phyloP scores from a whole-genome alignment of 805 yeast genomes.

The Cyberlindnera xishuangbannaensis region DNA sequence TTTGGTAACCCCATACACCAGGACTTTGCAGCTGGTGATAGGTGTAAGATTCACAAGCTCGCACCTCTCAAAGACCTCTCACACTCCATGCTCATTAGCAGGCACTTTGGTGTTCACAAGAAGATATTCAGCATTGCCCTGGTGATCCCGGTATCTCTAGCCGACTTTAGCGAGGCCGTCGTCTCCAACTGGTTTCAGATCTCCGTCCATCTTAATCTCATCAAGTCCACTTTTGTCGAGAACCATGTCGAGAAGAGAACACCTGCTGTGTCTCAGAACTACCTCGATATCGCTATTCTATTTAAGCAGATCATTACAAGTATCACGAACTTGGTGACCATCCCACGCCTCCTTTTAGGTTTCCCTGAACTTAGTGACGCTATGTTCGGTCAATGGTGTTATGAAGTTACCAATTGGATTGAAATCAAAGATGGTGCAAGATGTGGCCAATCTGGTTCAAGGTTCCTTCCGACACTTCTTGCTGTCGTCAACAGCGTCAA shows the following conservation, averaged over 20 bases:
- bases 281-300: conserved; percentile 20
- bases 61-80: conserved; percentile 25
- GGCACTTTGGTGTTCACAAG: conserved; percentile 25
- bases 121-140: conserved; percentile 30
- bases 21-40: conserved; percentile 22
- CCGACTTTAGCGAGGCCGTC: conserved; percentile 23
- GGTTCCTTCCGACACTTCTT: conserved; percentile 20
- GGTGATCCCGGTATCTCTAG: conserved; percentile 23
- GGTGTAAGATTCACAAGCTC: conserved; percentile 25
- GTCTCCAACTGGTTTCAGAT: conserved; percentile 30
- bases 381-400: conserved; percentile 33
- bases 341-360: conserved; percentile 33
- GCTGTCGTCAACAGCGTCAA: conserved; percentile 16
- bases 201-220: conserved; percentile 24
- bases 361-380: conserved; percentile 22
- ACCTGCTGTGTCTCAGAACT: conserved; percentile 6
- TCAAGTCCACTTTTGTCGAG: conserved; percentile 24
- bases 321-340: conserved; percentile 25
- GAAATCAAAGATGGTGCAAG: conserved; percentile 38
- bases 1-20: conserved; percentile 34
- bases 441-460: conserved; percentile 17
- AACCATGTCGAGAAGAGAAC: conserved; percentile 13
- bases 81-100: conserved; percentile 28
- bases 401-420: conserved; percentile 35
- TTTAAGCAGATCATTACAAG: conserved; percentile 29